A percentile compares a stretch with the other conserved stretches of the same genome.
Conservation (phyloP, 176 grass and related monocot genomes). For the Neostapfia colusana region DNA sequence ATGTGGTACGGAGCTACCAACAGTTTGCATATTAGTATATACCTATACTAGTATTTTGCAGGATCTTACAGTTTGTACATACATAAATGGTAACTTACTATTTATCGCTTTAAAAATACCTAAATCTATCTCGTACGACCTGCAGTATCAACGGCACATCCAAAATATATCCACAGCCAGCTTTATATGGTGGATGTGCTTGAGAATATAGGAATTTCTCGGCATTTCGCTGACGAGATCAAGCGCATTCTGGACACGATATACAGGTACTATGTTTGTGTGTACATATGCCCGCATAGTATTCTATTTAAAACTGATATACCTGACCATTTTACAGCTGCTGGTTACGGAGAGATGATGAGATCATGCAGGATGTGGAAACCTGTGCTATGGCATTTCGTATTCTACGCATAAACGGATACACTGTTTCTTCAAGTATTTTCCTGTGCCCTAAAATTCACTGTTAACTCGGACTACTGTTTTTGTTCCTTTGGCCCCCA, state of each 20-base stretch:
- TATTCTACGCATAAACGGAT: conserved; percentile 69
- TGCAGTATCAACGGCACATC: conserved; percentile 56
- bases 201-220: conserved; percentile 65
- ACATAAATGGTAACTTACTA: no score
- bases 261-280: conserved; percentile 48
- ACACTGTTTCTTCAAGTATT: conserved; percentile 68
- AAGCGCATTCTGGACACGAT: conserved; percentile 55
- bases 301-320: neutral
- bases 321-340: conserved; percentile 51
- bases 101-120: no score
- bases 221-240: conserved; percentile 55
- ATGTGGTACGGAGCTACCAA: neutral
- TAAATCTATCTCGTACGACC: neutral
- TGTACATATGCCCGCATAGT: neutral
- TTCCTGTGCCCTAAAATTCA: neutral
- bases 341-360: conserved; percentile 73
- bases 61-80: no score
- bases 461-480: neutral
- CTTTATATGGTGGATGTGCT: conserved; percentile 64
- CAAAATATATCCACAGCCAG: conserved; percentile 43
- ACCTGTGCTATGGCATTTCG: conserved; percentile 81
- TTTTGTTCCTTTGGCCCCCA: neutral
- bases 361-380: conserved; percentile 51
- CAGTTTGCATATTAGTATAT: neutral
- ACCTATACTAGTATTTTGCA: no score